Percentiles rank a stretch among this genome's conserved stretches.
Evolutionary conservation across 345 rosid species (phyloP).

Genomic region (Cardamine occulta): DNA sequence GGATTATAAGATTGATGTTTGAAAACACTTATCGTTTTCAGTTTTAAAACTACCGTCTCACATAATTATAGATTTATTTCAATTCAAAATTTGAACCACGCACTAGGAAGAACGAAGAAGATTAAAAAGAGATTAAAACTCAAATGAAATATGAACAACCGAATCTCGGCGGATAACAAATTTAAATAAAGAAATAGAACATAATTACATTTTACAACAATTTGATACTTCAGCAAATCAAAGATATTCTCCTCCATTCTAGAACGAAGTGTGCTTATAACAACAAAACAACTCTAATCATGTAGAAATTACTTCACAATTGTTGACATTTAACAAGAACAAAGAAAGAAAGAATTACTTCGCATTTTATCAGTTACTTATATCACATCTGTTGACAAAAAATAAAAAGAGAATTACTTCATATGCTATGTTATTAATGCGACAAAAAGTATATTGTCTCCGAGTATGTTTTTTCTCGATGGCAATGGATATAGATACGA

Average conservation of each 20-base stretch:
- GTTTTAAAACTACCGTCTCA: neutral
- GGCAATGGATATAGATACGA: conserved; percentile 22
- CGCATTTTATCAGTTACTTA: neutral
- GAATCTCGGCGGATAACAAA: too few relatives aligned
- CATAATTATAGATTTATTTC: neutral
- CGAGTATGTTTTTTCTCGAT: conserved; percentile 15
- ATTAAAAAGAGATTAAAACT: too few relatives aligned
- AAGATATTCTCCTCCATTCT: neutral
- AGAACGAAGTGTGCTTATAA: neutral
- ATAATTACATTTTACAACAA: neutral
- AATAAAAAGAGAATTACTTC: neutral
- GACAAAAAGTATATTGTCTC: conserved; percentile 12
- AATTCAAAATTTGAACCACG: neutral
- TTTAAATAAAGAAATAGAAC: neutral
- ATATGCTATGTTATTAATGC: neutral
- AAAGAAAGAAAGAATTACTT: neutral
- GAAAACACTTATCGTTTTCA: too few relatives aligned
- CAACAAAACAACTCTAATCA: neutral
- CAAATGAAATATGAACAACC: too few relatives aligned
- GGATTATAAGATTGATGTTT: neutral
- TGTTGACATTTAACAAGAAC: neutral
- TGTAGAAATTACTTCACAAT: neutral
- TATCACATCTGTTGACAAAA: neutral
- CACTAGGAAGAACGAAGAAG: neutral
- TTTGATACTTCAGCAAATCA: neutral